These are phyloP conservation scores for Teunomyces gatunensis DNA, from an alignment of 805 yeast species.

Conservation along the genomic window DNA sequence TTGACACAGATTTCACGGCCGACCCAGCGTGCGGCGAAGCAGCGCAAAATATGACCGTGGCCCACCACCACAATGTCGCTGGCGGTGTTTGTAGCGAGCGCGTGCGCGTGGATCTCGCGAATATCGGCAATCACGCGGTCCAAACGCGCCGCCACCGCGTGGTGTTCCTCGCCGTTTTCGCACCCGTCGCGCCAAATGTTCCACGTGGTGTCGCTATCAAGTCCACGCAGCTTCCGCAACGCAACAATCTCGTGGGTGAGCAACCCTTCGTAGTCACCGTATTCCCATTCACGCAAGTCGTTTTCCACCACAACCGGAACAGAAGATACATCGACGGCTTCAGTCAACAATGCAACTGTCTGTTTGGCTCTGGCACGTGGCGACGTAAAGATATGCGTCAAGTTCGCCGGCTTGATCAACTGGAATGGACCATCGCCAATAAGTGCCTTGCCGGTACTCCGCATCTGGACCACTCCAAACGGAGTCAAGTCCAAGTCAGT, in stretches of 20 bases:
- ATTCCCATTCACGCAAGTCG: constrained; percentile 91
- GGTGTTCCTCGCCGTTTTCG: constrained; percentile 77
- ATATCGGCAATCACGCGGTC: constrained; percentile 69
- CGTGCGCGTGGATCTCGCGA: constrained; percentile 54
- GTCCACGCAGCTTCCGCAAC: constrained; percentile 57
- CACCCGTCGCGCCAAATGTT: constrained; percentile 91
- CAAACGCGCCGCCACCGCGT: constrained; percentile 66
- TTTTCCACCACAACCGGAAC: constrained; percentile 51
- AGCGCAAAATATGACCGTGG: constrained; percentile 90
- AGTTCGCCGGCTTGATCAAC: constrained; percentile 59
- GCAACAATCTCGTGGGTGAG: constrained; percentile 63
- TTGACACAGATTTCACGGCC: constrained; percentile 54
- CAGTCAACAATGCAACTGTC: constrained; percentile 66
- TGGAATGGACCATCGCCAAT: constrained; percentile 53
- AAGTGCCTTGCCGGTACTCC: constrained; percentile 65
- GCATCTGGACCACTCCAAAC: constrained; percentile 76
- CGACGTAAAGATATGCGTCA: constrained; percentile 69
- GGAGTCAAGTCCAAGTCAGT: constrained; percentile 81
- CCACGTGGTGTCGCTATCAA: constrained; percentile 54
- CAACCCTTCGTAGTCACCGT: constrained; percentile 92
- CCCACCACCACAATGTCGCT: constrained; percentile 83
- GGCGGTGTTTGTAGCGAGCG: constrained; percentile 47
- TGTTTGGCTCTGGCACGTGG: constrained; percentile 80
- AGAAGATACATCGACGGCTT: constrained; percentile 38
- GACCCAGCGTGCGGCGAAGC: constrained; percentile 89